phyloP scores from a whole-genome alignment of 2,329 filamentous ascomycete genomes.

The Eurotiales sp. region DNA sequence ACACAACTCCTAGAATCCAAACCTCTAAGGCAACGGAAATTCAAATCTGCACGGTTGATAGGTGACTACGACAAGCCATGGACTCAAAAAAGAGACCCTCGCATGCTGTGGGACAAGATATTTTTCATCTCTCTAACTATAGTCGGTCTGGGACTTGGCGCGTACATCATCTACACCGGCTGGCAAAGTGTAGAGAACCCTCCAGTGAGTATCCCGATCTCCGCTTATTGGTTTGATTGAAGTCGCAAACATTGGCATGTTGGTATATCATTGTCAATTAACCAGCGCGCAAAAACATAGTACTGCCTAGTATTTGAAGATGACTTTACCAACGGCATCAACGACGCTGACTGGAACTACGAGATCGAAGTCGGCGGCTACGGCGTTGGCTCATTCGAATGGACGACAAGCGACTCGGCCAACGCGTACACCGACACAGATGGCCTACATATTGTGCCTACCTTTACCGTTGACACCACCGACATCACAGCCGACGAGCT shows the following conservation, averaged over 20 bases:
- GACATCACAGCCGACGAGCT: slow-evolving; percentile 5
- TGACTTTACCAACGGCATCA: slow-evolving; percentile 10
- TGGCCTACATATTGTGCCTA: slow-evolving; percentile 13
- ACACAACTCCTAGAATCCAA: slow-evolving; percentile 7
- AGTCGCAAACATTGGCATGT: no score
- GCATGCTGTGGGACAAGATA: slow-evolving; percentile 14
- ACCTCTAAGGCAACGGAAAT: slow-evolving; percentile 14
- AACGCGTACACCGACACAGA: slow-evolving; percentile 11
- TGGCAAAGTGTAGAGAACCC: slow-evolving; percentile 14
- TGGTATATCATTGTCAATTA: background rate
- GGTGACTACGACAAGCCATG: slow-evolving; percentile 14
- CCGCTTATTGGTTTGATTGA: no score
- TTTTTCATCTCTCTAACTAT: slow-evolving; percentile 13
- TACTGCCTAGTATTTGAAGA: slow-evolving; percentile 14
- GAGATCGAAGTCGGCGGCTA: slow-evolving; percentile 11
- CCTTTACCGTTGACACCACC: slow-evolving; percentile 1
- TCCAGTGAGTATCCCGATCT: slow-evolving; percentile 5
- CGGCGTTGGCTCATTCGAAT: slow-evolving; percentile 13
- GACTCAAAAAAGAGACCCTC: slow-evolving; percentile 12
- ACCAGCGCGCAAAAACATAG: background rate
- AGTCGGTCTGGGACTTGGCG: slow-evolving; percentile 8
- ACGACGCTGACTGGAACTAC: slow-evolving; percentile 13
- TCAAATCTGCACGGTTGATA: slow-evolving; percentile 12
- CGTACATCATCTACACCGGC: slow-evolving; percentile 11
- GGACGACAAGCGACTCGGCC: slow-evolving; percentile 11